Evolutionary conservation across 768 basidiomycete genomes (phyloP), one percentile per base, ranked within the genome.

Genomic region (Naganishia vaughanmartiniae): DNA sequence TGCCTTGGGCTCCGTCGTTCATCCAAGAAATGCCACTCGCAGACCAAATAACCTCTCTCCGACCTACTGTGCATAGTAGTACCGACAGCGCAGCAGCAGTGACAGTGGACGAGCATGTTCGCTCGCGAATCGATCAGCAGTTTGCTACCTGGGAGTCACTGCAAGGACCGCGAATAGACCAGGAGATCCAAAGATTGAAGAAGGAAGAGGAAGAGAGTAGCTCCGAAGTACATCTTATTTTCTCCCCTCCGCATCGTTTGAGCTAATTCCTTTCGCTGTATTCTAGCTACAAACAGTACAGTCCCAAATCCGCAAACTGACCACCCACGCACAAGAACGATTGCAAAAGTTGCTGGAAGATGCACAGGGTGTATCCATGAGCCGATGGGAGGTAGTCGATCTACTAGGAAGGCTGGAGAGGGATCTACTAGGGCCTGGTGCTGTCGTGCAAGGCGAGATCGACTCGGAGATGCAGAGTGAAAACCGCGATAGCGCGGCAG

Each of bases 331-430:
- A 4, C 85, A 85, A 48, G 73, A 79, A 14, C 78, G 83, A 26
- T 85, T 86, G 1, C 78, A 85, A 65, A 77, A 81, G 28, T 84
- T 88, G 39, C 82, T 90, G 42, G 83, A 85, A 65, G 85, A 87
- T 11, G 90, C 90, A 0, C 88, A 90, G 76, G 87, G 89, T 68
- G 83, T 92, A 48, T 88, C 90, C 0, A 83, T 90, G n/a, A 81
- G 89, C 39, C 85, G 92, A 30, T 90, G 92, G 80, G 86, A 86
- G 1, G 82, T 94, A 24, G 85, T 87, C 19, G 92, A 95, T 76
- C 89, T 93, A 78, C 84, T 94, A 14, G 83, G 87, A 15, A 86
- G 86, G 70, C 82, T 95, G 33, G 86, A 87, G 5, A 82, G 84
- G 63, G 87, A 89, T 65, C 83, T 95, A 1, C 51, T 83, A 87